Base-by-base conservation (phyloP, 805 yeast genomes). In the Lachancea nothofagi region DNA sequence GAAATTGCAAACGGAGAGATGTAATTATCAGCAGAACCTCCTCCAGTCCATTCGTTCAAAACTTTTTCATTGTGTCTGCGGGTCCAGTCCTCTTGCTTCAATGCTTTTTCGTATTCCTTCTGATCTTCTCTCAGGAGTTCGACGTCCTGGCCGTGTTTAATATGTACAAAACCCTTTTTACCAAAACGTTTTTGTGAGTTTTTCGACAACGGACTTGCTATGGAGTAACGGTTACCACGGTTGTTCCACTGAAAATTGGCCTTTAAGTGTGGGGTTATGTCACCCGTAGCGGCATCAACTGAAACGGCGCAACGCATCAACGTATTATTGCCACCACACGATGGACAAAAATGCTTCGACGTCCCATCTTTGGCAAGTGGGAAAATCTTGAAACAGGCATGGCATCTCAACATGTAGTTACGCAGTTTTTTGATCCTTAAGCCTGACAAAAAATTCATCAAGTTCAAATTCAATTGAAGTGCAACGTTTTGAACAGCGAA, bases 401-500 rank as follows among this genome's bases (percentile, higher is more conserved):
- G 96, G 62, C 99, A 93, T 64, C 99, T 73, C 56, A 85, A 74
- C 97, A 90, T 90, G 61, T 86, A 89, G 66, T 83, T 86, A 59
- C 95, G 75, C 24, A 93, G 83, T 59, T 85, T 77, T 49, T 77
- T 82, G 63, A 93, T 89, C 53, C 81, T 87, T 47, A 80, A 68
- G 15, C 98, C 98, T 1, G 89, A 77, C 66, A 77, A 72, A 18
- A 84, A 70, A 62, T 89, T 89, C 78, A 93, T 82, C 50, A 90
- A 69, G 49, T 85, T 83, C 42, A 93, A 62, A 4, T 96, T 96
- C 51, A 93, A 72, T 62, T 90, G 97, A 66, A 93, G 71, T 1
- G 96, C 76, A 12, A 89, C 96, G 62, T 93, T 93, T 63, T 93
- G 99, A 54, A 90, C 86, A 2, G 99, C 97, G 66, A 90, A 93